Evolutionary conservation across 495 filamentous ascomycete species (phyloP), one percentile per base, ranked within the genome.

Genomic region (Entonaema liquescens): DNA sequence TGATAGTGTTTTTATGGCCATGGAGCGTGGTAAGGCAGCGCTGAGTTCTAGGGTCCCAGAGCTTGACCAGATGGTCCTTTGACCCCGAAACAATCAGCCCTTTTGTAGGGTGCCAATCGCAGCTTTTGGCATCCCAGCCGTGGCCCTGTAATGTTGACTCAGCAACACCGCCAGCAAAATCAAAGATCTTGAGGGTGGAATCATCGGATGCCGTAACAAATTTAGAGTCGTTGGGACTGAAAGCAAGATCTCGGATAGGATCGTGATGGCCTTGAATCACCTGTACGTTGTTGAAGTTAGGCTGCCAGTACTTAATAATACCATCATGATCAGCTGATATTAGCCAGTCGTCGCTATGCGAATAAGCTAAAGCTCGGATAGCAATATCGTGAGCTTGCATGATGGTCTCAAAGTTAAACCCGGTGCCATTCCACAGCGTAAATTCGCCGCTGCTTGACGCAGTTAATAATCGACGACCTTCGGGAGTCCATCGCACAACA

Each of bases 371-470:
- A 21, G 92, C 92, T 60, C 95, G 91, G 68, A 99, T 95, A 58
- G 94, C 94, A 42, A 90, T 89, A 79, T 99, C 96, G 78, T 99
- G 95, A 38, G 95, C 95, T 79, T 97, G 94, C 92, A 97, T 96
- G 40, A 98, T 97, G 1, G 95, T 99, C 82, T 99, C 95, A 74
- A 99, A 99, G 77, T 99, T 99, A 84, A 99, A 99, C 1, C 93
- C 95, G 52, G 93, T 98, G 64, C 95, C 95, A 78, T 99, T 99
- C 95, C 95, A 99, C 3, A 99, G 81, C 53, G 96, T 99, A 73
- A 99, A 99, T 78, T 99, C 95, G 62, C 95, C 95, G 74, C 94
- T 98, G 76, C 93, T 95, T 1, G 93, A 95, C 21, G 92, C 95
- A 0, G 95, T 98, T 74, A 99, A 84, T 50, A 99, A 80, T 66